Conservation (phyloP, 805 yeast genomes). For the Candida oleophila region DNA sequence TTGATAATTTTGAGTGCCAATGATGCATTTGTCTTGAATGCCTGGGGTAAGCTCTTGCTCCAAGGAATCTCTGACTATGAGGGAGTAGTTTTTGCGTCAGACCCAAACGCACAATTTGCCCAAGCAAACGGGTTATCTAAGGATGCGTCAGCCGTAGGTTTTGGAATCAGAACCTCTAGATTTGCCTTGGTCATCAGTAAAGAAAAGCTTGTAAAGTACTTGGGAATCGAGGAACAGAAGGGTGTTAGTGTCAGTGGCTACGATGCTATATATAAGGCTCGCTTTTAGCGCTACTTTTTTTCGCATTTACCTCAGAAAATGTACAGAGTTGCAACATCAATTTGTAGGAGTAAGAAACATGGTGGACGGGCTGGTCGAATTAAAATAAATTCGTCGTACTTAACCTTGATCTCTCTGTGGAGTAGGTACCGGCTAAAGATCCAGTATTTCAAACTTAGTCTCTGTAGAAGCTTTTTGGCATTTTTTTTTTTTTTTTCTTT, state of each 20-base stretch:
- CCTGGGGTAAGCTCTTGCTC: slow-evolving; percentile 44
- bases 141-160: slow-evolving; percentile 35
- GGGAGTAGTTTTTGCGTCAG: slow-evolving; percentile 37
- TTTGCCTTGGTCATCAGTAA: slow-evolving; percentile 36
- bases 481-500: too few species aligned
- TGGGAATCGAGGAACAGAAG: slow-evolving; percentile 31
- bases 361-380: too few species aligned
- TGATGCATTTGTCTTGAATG: slow-evolving; percentile 43
- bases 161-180: slow-evolving; percentile 40
- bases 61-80: slow-evolving; percentile 13
- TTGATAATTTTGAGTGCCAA: slow-evolving; percentile 39
- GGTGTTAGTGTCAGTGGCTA: slow-evolving; percentile 36
- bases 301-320: too few species aligned
- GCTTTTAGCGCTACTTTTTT: too few species aligned
- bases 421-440: too few species aligned
- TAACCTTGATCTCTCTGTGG: too few species aligned
- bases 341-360: too few species aligned
- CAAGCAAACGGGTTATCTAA: slow-evolving; percentile 25
- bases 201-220: slow-evolving; percentile 28
- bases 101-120: slow-evolving; percentile 37
- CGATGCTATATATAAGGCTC: slow-evolving; percentile 37
- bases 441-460: too few species aligned
- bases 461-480: too few species aligned
- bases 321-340: too few species aligned
- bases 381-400: too few species aligned